A percentile compares a stretch with the other conserved stretches of the same genome.
Conservation (phyloP, 2,329 filamentous ascomycete species). For the Lasiodiplodia sp. region DNA sequence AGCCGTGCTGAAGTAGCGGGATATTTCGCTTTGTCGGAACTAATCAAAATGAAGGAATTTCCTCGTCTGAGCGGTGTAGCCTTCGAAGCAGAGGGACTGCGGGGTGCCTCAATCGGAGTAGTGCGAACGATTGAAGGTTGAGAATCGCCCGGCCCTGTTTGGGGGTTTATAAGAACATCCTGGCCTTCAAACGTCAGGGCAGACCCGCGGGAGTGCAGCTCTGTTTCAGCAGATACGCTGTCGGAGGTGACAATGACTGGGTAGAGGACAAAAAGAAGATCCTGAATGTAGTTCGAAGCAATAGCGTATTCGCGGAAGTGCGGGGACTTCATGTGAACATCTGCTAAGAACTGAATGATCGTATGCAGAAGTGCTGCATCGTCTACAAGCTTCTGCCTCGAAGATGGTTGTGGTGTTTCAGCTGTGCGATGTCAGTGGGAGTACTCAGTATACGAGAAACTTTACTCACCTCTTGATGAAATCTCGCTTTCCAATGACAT, state of each 20-base stretch:
- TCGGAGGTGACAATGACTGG: constrained; percentile 89
- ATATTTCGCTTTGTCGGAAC: constrained; percentile 67
- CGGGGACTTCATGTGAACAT: constrained; percentile 77
- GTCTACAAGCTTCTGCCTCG: constrained; percentile 51
- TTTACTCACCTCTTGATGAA: constrained; percentile 41
- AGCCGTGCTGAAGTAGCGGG: constrained; percentile 68
- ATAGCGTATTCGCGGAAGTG: constrained; percentile 84
- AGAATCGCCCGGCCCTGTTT: constrained; percentile 66
- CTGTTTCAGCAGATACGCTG: constrained; percentile 80
- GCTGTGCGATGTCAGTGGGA: neutral
- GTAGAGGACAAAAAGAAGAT: constrained; percentile 81
- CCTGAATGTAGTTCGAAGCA: constrained; percentile 80
- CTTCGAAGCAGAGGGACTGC: constrained; percentile 46
- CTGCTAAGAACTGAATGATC: constrained; percentile 78
- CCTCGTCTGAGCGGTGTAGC: constrained; percentile 76
- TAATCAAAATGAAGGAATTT: constrained; percentile 91
- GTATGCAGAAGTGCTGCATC: constrained; percentile 75
- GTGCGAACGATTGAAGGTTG: constrained; percentile 76
- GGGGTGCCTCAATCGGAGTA: constrained; percentile 60
- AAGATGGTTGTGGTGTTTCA: constrained; percentile 17
- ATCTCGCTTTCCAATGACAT: constrained; percentile 72
- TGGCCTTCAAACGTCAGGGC: constrained; percentile 84
- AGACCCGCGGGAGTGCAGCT: constrained; percentile 84
- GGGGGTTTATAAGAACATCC: constrained; percentile 81
- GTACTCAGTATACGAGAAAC: neutral